phyloP scores from a whole-genome alignment of 225 moss, liverwort and hornwort genomes.

The Thuidium tamariscinum region DNA sequence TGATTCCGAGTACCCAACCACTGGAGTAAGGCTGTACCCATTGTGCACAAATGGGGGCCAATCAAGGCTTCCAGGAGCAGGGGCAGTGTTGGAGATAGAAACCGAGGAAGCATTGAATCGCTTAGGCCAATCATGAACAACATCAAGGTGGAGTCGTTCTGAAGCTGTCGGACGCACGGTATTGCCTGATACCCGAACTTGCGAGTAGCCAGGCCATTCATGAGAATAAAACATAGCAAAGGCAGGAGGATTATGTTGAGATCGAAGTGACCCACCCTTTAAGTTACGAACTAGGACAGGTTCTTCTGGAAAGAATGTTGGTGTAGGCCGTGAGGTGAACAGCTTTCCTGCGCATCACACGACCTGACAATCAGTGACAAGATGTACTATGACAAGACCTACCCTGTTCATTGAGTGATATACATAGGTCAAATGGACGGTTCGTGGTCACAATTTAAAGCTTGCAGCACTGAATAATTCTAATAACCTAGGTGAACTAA shows the following conservation, averaged over 20 bases:
- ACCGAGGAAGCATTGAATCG: slow-evolving; percentile 37
- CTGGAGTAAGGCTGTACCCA: slow-evolving; percentile 44
- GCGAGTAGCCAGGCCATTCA: slow-evolving; percentile 83
- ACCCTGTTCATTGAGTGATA: neutral
- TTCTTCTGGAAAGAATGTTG: slow-evolving; percentile 27
- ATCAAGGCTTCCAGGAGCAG: slow-evolving; percentile 48
- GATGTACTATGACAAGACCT: neutral
- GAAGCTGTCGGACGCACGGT: slow-evolving; percentile 67
- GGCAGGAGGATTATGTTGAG: slow-evolving; percentile 39
- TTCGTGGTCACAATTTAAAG: neutral
- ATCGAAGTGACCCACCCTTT: slow-evolving; percentile 44
- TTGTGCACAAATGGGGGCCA: slow-evolving; percentile 58
- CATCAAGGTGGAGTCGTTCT: slow-evolving; percentile 82
- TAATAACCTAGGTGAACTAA: neutral
- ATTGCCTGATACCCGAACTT: slow-evolving; percentile 59
- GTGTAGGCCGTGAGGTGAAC: slow-evolving; percentile 17
- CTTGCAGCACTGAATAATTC: neutral
- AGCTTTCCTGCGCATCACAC: slow-evolving; percentile 21
- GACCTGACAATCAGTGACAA: neutral
- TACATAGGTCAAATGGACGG: neutral
- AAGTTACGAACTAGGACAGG: slow-evolving; percentile 37
- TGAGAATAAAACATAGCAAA: slow-evolving; percentile 59
- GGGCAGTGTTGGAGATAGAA: slow-evolving; percentile 29
- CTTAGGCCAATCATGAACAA: slow-evolving; percentile 61
- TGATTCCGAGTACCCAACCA: slow-evolving; percentile 31